Evolutionary conservation across 495 filamentous ascomycete species (phyloP), one percentile per base, ranked within the genome.

Genomic region (Daldinia decipiens): DNA sequence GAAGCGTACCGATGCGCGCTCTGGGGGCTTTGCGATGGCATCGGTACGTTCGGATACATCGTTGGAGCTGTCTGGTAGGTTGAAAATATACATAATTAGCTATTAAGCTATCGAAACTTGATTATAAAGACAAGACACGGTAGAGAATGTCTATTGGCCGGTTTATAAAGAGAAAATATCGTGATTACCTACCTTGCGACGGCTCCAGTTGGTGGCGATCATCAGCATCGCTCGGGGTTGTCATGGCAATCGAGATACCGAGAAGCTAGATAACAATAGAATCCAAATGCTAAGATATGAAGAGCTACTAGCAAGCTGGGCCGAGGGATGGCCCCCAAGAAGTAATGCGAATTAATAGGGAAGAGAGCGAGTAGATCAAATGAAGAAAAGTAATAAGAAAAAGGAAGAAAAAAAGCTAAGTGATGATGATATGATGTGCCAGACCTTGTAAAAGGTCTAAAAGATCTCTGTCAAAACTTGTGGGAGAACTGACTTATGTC

Each of bases 1-100:
- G 79, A 97, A 97, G 65, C 93, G 91, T 59, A 97, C 94, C 26
- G 84, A 78, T 69, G 81, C 78, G 55, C 71, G 72, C 68, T 73
- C 75, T 31, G 70, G 60, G 21, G 55, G 65, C 66, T 73, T 75
- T 60, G 59, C 59, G 51, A 60, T 19, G 53, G 66, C 77, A 67
- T 70, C 70, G 62, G 69, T 63, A 68, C 54, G 65, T 27, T 74
- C 47, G 67, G 76, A 29, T 58, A 38, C 56, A 57, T 71, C 32
- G 65, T 69, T 53, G 62, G 77, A 68, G 64, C 67, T 60, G 55
- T 62, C 74, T 78, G 39, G 52, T 27, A 29, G 13, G 59, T 76
- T 39, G 39, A 43, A 68, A 75, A 51, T 32, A 65, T 52, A 56
- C 17, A 34, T 32, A 40, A 52, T 76, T 43, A 77, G 73, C 34